Evolutionary conservation across 257 asterid species (phyloP), one percentile per base, ranked within the genome.

Genomic region (Apocynum venetum): DNA sequence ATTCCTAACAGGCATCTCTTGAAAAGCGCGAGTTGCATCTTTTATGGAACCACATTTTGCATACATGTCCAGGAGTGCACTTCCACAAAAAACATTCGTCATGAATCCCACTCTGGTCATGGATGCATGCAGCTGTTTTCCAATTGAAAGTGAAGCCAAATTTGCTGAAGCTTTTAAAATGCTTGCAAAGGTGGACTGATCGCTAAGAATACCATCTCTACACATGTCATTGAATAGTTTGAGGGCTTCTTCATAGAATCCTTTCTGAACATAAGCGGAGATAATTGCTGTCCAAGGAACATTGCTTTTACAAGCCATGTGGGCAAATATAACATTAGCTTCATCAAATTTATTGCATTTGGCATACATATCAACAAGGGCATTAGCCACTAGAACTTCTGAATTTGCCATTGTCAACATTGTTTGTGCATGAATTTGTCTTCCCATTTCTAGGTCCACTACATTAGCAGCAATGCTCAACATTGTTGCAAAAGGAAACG

Each of bases 291-390:
- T 91, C 98, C 98, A 91, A 36, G 97, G 89, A 76, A 91, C 88
- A 51, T 88, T 83, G 83, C 87, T 82, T 87, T 78, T 91, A 65
- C 63, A 73, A 69, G 83, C 80, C 59, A 92, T 59, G 15, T 81
- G 86, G 63, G 73, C 48, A 64, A 91, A 91, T 77, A 93, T 72
- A 68, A 64, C 61, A 68, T 82, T 81, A 49, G 96, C 92, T 79
- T 89, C 92, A 20, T 72, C 78, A 76, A 90, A 90, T 76, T 88
- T 89, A 40, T 88, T 92, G 80, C 97, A 93, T 83, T 89, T 93
- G 25, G 96, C 96, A 79, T 91, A 93, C 98, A 91, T 90, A 85
- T 93, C 97, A 36, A 93, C 87, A 65, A 93, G 93, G 31, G 97
- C 78, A 86, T 93, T 93, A 65, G 85, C 92, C 4, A 92, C 97